Conservation (phyloP, 129 eudicot species). For the Lonicera japonica region DNA sequence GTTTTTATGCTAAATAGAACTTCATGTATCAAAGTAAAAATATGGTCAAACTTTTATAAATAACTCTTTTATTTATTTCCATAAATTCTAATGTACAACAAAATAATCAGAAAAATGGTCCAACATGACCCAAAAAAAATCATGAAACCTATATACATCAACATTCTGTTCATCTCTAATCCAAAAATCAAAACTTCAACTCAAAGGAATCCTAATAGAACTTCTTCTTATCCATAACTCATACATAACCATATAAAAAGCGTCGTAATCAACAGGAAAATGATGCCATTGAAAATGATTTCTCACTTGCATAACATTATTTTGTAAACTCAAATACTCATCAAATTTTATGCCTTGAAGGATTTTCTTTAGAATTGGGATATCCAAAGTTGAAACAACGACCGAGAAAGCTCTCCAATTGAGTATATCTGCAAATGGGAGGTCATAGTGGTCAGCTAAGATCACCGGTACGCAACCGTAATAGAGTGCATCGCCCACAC, state of each 20-base stretch:
- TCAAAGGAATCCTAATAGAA: conserved; percentile 31
- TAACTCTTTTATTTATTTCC: too few relatives aligned
- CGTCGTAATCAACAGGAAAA: conserved; percentile 64
- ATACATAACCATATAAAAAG: conserved; percentile 76
- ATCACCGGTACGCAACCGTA: conserved; percentile 78
- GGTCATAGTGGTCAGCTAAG: conserved; percentile 76
- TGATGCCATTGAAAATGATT: conserved; percentile 80
- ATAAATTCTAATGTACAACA: too few relatives aligned
- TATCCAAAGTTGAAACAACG: conserved; percentile 52
- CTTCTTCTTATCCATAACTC: conserved; percentile 83
- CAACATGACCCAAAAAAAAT: too few relatives aligned
- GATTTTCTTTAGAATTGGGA: conserved; percentile 51
- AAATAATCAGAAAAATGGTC: too few relatives aligned
- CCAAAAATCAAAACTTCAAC: not conserved
- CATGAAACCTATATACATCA: too few relatives aligned
- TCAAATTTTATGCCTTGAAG: conserved; percentile 30
- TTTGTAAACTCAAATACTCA: conserved; percentile 41
- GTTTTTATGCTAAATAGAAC: too few relatives aligned
- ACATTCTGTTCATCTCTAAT: too few relatives aligned
- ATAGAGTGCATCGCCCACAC: conserved; percentile 75
- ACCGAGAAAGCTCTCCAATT: conserved; percentile 73
- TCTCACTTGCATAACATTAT: conserved; percentile 62
- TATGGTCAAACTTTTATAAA: too few relatives aligned
- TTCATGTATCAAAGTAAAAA: too few relatives aligned
- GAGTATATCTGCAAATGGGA: conserved; percentile 69